Evolutionary conservation across 1,284 basidiomycete genomes (phyloP).

Genomic region (Heterobasidion occidentale): DNA sequence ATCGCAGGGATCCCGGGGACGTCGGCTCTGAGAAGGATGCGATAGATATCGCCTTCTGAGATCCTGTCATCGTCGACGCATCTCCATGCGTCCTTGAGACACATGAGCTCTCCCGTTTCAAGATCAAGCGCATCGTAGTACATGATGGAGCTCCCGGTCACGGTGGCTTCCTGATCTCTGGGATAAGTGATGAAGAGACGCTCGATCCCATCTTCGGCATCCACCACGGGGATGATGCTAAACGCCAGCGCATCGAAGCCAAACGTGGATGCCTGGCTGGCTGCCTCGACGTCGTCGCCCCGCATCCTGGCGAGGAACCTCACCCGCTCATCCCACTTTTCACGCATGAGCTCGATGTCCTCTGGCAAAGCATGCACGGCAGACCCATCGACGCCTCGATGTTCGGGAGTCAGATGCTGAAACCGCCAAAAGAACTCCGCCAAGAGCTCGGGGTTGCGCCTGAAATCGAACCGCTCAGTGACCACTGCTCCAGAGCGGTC

Average conservation of each 20-base stretch:
- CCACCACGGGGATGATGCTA: background rate
- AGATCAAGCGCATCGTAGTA: background rate
- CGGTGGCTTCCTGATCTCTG: too few relatives aligned
- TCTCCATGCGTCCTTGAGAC: background rate
- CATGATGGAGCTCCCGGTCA: background rate
- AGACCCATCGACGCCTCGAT: constrained; percentile 1
- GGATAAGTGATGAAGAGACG: background rate
- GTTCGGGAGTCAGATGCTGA: background rate
- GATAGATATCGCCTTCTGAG: background rate
- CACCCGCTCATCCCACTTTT: background rate
- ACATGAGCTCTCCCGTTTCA: too few relatives aligned
- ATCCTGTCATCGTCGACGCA: background rate
- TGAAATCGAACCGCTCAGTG: constrained; percentile 1
- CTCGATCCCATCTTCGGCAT: background rate
- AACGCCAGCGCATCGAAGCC: background rate
- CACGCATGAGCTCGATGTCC: background rate
- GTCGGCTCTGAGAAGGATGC: background rate
- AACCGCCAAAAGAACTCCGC: constrained; percentile 7
- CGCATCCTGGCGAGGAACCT: background rate
- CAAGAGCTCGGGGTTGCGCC: background rate
- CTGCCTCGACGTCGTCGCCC: background rate
- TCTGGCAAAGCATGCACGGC: background rate
- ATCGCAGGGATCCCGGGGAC: background rate
- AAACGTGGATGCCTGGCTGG: background rate
- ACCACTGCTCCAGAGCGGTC: constrained; percentile 3